Base-by-base conservation (phyloP, 2,329 filamentous ascomycete genomes). In the Aspergillus candidus region DNA sequence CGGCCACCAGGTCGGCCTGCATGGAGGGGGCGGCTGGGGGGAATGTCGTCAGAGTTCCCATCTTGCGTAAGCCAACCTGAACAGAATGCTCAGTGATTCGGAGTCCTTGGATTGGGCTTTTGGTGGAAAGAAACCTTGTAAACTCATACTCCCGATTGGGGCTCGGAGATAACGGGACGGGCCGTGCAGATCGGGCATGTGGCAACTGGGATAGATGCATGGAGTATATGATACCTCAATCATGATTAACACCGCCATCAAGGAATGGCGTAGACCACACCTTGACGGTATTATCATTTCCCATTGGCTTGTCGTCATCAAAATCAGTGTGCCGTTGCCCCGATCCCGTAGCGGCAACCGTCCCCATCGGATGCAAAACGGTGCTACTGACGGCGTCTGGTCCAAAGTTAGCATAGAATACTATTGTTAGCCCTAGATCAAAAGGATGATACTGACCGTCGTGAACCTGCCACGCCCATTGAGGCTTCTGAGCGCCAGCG, bases 291-390 rank as follows among this genome's bases (percentile, higher is more conserved):
- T 65, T 70, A 37, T 71, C 68, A 30, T 38, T 27, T n/a, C 22
- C 30, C 4, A 38, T 4, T 41, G 35, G n/a, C 37, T 29, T 8
- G 4, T 38, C 32, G 6, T 58, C 54, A 11, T 54, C 46, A 15
- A 46, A 32, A 41, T 59, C 51, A 32, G 55, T 57, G 32, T 56
- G 52, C 42, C 60, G 60, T 43, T 74, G 69, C 11, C 75, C 76
- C 29, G 74, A 75, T 45, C 68, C 72, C 1, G 74, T 78, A 10
- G 71, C 76, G 46, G 74, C 54, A 12, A 78, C 66, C 33, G 60
- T 65, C 6, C 72, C 73, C 32, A 57, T 59, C 4, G 68, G 69
- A 58, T 78, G 74, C 47, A 76, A 65, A 0, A 68, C 59, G 6
- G 69, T 60, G 38, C 71, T 72, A 6, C 68, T 63, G 4, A 78